Evolutionary conservation across 129 eudicot genomes (phyloP).

Genomic region (carrot (Daucus carota)): DNA sequence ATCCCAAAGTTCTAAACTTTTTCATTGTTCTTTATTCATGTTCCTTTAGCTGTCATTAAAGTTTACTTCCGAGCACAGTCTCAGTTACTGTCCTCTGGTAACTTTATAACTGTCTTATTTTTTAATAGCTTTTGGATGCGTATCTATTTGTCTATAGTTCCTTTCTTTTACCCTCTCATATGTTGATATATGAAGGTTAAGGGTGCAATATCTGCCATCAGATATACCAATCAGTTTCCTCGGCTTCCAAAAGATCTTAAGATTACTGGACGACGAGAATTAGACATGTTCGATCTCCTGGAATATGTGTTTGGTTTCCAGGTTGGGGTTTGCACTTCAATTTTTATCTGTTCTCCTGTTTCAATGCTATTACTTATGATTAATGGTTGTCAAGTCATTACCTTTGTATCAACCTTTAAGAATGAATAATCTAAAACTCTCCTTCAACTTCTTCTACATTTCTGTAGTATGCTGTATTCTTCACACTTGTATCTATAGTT

Average conservation of each 20-base stretch:
- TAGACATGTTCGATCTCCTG: slow-evolving; percentile 95
- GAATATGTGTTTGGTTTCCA: slow-evolving; percentile 96
- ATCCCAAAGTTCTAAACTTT: neutral
- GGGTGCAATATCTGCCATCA: slow-evolving; percentile 79
- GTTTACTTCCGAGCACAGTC: slow-evolving; percentile 1
- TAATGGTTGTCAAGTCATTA: neutral
- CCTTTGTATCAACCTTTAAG: neutral
- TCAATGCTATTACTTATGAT: neutral
- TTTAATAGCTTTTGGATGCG: neutral
- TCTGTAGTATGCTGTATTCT: too few species aligned
- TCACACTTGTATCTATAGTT: too few species aligned
- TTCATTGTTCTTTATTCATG: neutral
- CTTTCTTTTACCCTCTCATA: too few species aligned
- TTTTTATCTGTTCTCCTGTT: neutral
- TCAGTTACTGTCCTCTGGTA: neutral
- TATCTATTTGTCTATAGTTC: neutral
- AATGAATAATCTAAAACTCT: neutral
- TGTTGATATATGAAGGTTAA: slow-evolving; percentile 41
- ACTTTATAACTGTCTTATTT: neutral
- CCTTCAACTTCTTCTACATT: neutral
- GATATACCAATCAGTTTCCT: slow-evolving; percentile 66
- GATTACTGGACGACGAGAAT: slow-evolving; percentile 53
- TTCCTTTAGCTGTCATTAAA: neutral
- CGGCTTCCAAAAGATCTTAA: slow-evolving; percentile 66
- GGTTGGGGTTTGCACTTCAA: slow-evolving; percentile 36